phyloP scores from a whole-genome alignment of 257 asterid species.

The Solanum tarijense region DNA sequence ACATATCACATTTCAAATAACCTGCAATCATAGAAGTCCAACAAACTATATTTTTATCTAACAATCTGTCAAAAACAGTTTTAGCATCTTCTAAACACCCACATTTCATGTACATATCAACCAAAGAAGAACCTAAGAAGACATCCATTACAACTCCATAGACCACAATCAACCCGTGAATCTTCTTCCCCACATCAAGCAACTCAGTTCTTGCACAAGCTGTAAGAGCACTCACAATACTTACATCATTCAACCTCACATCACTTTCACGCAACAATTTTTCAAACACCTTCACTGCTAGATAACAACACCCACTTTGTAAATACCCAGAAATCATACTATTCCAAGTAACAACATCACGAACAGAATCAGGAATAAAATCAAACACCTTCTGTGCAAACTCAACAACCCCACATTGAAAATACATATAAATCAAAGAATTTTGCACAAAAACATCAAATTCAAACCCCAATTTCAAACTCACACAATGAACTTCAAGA shows the following conservation, averaged over 20 bases:
- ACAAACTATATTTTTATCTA: not conserved
- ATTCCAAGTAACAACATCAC: conserved; percentile 13
- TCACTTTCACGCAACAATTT: not conserved
- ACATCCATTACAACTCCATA: conserved; percentile 5
- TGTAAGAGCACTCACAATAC: conserved; percentile 1
- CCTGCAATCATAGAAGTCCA: conserved; percentile 14
- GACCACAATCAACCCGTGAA: conserved; percentile 1
- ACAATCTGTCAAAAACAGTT: not conserved
- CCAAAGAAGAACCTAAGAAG: conserved; percentile 2
- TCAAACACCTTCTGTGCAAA: not conserved
- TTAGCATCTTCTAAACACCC: conserved; percentile 1
- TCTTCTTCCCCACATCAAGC: conserved; percentile 1
- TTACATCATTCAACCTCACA: conserved; percentile 1
- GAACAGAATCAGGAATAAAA: not conserved
- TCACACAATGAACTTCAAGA: conserved; percentile 5
- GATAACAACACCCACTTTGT: not conserved
- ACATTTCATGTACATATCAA: conserved; percentile 12
- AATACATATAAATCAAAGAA: conserved; percentile 6
- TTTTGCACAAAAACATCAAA: conserved; percentile 9
- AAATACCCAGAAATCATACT: conserved; percentile 10
- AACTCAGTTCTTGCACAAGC: conserved; percentile 6
- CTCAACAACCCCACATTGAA: not conserved
- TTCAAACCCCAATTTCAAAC: conserved; percentile 1
- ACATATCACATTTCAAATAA: conserved; percentile 2
- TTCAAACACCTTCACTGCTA: not conserved